Evolutionary conservation across 2,329 filamentous ascomycete species (phyloP).

Genomic region (Furcasterigmium sp.): DNA sequence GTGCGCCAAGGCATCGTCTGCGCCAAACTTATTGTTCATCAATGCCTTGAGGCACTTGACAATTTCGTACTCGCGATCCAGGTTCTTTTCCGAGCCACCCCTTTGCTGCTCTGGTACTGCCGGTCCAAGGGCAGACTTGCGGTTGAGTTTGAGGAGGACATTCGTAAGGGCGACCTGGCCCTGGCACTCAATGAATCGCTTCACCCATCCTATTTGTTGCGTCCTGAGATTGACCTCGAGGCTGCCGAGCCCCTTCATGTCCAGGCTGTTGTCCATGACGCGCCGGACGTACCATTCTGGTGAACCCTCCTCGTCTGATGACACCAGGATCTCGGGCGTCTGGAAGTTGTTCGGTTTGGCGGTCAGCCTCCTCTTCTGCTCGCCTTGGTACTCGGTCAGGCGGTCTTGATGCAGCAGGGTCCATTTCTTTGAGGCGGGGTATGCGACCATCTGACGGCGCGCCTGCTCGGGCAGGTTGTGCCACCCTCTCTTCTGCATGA

Average conservation of each 20-base stretch:
- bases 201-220: slow-evolving; percentile 97
- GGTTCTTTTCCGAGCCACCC: slow-evolving; percentile 60
- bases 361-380: slow-evolving; percentile 80
- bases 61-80: slow-evolving; percentile 93
- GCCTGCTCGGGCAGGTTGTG: slow-evolving; percentile 95
- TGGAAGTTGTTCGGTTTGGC: slow-evolving; percentile 50
- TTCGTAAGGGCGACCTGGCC: slow-evolving; percentile 95
- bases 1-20: slow-evolving; percentile 87
- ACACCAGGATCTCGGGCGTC: slow-evolving; percentile 63
- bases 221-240: slow-evolving; percentile 91
- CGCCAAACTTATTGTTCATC: slow-evolving; percentile 99
- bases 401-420: slow-evolving; percentile 93
- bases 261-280: slow-evolving; percentile 93
- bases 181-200: slow-evolving; percentile 93
- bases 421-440: slow-evolving; percentile 95
- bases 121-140: slow-evolving; percentile 72
- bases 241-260: slow-evolving; percentile 85
- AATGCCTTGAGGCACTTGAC: slow-evolving; percentile 95
- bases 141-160: slow-evolving; percentile 88
- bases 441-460: slow-evolving; percentile 90
- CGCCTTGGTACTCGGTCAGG: slow-evolving; percentile 87
- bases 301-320: slow-evolving; percentile 89
- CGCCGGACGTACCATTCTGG: slow-evolving; percentile 98
- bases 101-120: slow-evolving; percentile 48
- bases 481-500: slow-evolving; percentile 98